Evolutionary conservation across 2,329 filamentous ascomycete genomes (phyloP), one percentile per base, ranked within the genome.

Genomic region (Fusarium duplospermum): DNA sequence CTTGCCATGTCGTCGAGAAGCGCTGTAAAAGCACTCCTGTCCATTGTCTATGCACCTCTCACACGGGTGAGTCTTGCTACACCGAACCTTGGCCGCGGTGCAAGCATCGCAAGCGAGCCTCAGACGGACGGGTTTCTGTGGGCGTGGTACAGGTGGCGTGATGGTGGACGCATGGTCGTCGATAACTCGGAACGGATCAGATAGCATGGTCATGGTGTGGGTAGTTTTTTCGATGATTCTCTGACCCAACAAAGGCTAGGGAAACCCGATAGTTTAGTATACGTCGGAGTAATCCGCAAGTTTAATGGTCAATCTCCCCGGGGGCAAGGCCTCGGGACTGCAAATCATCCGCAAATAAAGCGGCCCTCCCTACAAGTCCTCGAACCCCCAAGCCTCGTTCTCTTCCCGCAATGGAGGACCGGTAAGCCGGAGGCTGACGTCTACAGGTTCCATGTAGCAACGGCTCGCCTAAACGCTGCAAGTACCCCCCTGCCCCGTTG

Each of bases 71-170:
- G 71, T 73, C 42, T 69, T 71, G 40, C 71, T 73, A 42, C 71
- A 73, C 16, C 71, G 65, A 6, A 73, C 71, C n/a, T 73, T 73
- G 47, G 71, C 71, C 18, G 71, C 71, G 18, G 71, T 73, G 67
- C 71, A 73, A 42, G 71, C 59, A 40, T 73, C 71, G 47, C 71
- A 73, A 38, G 71, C 71, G 56, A 73, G 71, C 22, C 71, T 66
- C 35, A 73, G 36, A 5, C 67, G 56, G 18, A 73, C 71, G 10
- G 71, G 67, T 29, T 72, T 72, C 6, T 52, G 31, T 33, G 59
- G 67, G 10, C 70, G 61, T 7, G 54, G 27, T 24, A 54, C 31
- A 31, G 42, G n/a, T 31, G 45, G 57, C 18, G 64, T 29, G 24
- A 59, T 10, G 35, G 35, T 27, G 13, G 57, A 42, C 35, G 11